phyloP scores from a whole-genome alignment of 805 yeast species.

The Candida maesae region DNA sequence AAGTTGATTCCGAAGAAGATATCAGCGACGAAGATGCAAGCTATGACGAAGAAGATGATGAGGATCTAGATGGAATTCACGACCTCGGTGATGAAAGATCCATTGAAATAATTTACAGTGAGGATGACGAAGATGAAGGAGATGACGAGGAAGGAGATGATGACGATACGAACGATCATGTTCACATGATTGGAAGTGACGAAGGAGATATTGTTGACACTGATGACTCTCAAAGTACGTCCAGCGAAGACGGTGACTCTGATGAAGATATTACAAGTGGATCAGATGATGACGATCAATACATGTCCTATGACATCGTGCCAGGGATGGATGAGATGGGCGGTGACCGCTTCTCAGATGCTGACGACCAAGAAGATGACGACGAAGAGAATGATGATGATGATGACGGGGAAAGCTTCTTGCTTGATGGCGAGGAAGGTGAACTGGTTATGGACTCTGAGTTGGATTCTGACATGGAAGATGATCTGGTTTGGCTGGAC shows the following conservation, averaged over 20 bases:
- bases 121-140: slow-evolving; percentile 32
- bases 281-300: slow-evolving; percentile 10
- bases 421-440: slow-evolving; percentile 7
- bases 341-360: no score
- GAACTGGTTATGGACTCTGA: slow-evolving; percentile 13
- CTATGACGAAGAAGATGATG: slow-evolving; percentile 39
- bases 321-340: slow-evolving; percentile 15
- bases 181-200: slow-evolving; percentile 21
- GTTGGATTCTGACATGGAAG: slow-evolving; percentile 17
- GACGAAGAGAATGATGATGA: slow-evolving; percentile 28
- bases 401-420: slow-evolving; percentile 24
- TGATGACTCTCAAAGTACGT: slow-evolving; percentile 18
- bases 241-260: slow-evolving; percentile 9
- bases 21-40: slow-evolving; percentile 50
- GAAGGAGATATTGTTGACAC: slow-evolving; percentile 28
- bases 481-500: slow-evolving; percentile 27
- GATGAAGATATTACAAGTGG: slow-evolving; percentile 21
- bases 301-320: slow-evolving; percentile 14
- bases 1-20: slow-evolving; percentile 59
- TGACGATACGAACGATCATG: slow-evolving; percentile 26
- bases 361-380: slow-evolving; percentile 29
- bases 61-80: slow-evolving; percentile 25
- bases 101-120: slow-evolving; percentile 31
- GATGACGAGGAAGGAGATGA: slow-evolving; percentile 30
- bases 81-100: slow-evolving; percentile 19